A percentile compares a stretch with the other conserved stretches of the same genome.
phyloP scores from a whole-genome alignment of 768 basidiomycete genomes.

The Tylopilus subfusipes region DNA sequence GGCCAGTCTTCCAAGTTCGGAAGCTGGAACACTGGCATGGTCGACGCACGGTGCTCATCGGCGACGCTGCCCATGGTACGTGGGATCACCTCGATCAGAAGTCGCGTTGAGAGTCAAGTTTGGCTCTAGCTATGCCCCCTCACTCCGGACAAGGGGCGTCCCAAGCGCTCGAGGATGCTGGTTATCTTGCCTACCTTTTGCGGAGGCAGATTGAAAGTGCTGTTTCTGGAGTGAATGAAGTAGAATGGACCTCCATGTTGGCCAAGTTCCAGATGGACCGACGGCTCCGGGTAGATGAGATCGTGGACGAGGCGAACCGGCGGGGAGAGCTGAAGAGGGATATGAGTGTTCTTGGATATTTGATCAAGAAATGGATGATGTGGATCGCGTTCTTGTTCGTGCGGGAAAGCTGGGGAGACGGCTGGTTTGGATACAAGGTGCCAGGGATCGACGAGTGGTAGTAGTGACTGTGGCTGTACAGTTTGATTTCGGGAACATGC shows the following conservation, averaged over 20 bases:
- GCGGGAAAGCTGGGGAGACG: slow-evolving; percentile 27
- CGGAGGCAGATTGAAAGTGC: slow-evolving; percentile 9
- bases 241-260: slow-evolving; percentile 18
- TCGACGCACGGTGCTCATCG: slow-evolving; percentile 26
- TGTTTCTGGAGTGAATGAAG: background rate
- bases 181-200: slow-evolving; percentile 29
- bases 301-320: slow-evolving; percentile 27
- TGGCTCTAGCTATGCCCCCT: slow-evolving; percentile 28
- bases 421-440: slow-evolving; percentile 30
- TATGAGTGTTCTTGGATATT: slow-evolving; percentile 13
- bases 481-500: slow-evolving; percentile 42
- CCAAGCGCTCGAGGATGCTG: slow-evolving; percentile 30
- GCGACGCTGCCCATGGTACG: slow-evolving; percentile 33
- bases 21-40: slow-evolving; percentile 27
- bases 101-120: background rate
- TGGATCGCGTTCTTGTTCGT: slow-evolving; percentile 17
- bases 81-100: background rate
- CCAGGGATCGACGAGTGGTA: slow-evolving; percentile 28
- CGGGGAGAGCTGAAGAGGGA: slow-evolving; percentile 26
- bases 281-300: slow-evolving; percentile 23
- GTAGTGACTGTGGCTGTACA: slow-evolving; percentile 24
- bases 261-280: slow-evolving; percentile 24
- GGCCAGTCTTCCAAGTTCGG: slow-evolving; percentile 27
- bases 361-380: slow-evolving; percentile 28
- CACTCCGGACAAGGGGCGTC: slow-evolving; percentile 33